phyloP scores from a whole-genome alignment of 768 basidiomycete species.

The Russula olivacea region DNA sequence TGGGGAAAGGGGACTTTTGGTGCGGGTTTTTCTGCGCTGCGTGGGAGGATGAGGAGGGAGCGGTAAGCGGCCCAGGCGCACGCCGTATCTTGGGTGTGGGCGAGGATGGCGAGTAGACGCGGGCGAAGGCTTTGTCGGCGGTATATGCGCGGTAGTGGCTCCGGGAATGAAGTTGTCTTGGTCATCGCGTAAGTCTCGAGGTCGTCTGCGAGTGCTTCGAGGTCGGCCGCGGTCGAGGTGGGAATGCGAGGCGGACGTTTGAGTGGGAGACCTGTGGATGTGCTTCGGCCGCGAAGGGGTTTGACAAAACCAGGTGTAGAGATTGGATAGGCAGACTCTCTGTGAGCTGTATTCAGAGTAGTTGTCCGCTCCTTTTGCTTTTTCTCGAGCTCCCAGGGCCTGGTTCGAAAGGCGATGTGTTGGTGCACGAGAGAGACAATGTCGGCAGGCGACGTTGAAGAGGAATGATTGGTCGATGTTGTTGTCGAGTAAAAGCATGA shows the following conservation, averaged over 20 bases:
- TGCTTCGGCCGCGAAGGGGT: constrained; percentile 10
- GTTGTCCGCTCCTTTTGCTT: background rate
- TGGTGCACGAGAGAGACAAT: constrained; percentile 13
- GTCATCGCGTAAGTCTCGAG: constrained; percentile 7
- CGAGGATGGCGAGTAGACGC: constrained; percentile 13
- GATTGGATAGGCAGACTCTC: background rate
- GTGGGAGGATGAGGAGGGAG: constrained; percentile 29
- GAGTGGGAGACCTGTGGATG: constrained; percentile 13
- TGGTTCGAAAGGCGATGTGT: constrained; percentile 16
- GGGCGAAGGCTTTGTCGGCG: background rate
- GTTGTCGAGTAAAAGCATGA: background rate
- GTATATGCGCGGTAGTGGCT: constrained; percentile 14
- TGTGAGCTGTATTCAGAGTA: background rate
- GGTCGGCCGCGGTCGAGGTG: constrained; percentile 11
- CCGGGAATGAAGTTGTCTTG: background rate
- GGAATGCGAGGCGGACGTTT: constrained; percentile 7
- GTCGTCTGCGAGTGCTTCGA: constrained; percentile 14
- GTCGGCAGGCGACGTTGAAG: constrained; percentile 8
- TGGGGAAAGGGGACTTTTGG: constrained; percentile 34
- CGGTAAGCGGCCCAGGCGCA: constrained; percentile 43
- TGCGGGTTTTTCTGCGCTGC: background rate
- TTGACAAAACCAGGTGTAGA: constrained; percentile 7
- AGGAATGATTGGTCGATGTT: background rate
- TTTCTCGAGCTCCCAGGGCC: constrained; percentile 4
- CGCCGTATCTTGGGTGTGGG: constrained; percentile 9